Evolutionary conservation across 2,329 filamentous ascomycete genomes (phyloP).

Genomic region (Curvularia verruculosa): DNA sequence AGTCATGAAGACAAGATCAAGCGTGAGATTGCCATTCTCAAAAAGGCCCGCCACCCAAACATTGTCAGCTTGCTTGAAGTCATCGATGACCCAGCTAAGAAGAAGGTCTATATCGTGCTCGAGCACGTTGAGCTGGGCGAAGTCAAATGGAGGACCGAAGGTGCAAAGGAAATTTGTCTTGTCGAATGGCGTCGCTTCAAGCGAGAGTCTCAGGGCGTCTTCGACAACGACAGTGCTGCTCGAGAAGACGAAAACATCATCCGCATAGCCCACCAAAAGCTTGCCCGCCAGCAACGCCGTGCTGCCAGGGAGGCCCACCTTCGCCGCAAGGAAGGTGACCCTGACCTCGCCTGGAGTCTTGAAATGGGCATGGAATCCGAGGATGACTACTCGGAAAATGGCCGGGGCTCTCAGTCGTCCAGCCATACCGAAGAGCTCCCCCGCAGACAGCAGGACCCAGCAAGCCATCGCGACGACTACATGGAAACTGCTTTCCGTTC

Average conservation of each 20-base stretch:
- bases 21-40: slow-evolving; percentile 95
- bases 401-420: slow-evolving; percentile 36
- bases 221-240: slow-evolving; percentile 50
- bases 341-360: slow-evolving; percentile 78
- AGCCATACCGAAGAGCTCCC: slow-evolving; percentile 27
- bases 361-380: slow-evolving; percentile 73
- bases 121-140: slow-evolving; percentile 95
- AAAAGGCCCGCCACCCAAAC: slow-evolving; percentile 97
- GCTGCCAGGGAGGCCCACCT: slow-evolving; percentile 46
- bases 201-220: slow-evolving; percentile 64
- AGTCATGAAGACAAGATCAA: slow-evolving; percentile 82
- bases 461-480: slow-evolving; percentile 28
- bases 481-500: slow-evolving; percentile 47
- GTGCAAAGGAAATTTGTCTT: slow-evolving; percentile 78
- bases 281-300: slow-evolving; percentile 54
- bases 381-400: slow-evolving; percentile 52
- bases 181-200: slow-evolving; percentile 84
- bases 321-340: slow-evolving; percentile 41
- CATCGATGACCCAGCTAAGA: slow-evolving; percentile 93
- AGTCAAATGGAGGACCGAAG: slow-evolving; percentile 91
- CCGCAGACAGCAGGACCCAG: slow-evolving; percentile 27
- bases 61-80: slow-evolving; percentile 95
- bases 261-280: slow-evolving; percentile 39
- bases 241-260: slow-evolving; percentile 55
- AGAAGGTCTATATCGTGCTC: slow-evolving; percentile 98